These are phyloP conservation scores for Populus tomentosa DNA, from an alignment of 441 rosid genomes.

Conservation along the genomic window DNA sequence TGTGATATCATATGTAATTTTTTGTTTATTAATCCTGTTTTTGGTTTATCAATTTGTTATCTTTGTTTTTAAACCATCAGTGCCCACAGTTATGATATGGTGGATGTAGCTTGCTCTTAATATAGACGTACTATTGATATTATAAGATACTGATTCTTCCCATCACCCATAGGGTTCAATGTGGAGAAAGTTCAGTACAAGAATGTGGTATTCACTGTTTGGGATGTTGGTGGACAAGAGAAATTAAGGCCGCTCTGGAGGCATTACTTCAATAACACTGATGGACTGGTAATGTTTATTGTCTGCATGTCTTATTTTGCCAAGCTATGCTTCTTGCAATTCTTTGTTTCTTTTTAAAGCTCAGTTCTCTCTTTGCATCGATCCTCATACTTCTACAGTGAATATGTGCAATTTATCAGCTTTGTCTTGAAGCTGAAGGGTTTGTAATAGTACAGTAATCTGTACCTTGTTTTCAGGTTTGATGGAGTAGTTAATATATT, in stretches of 20 bases:
- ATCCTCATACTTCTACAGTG: neutral
- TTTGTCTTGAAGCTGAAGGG: neutral
- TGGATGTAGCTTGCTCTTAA: neutral
- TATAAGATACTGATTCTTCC: constrained; percentile 2
- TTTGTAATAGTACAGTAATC: neutral
- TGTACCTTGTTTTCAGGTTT: neutral
- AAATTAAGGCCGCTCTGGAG: constrained; percentile 98
- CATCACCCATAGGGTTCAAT: constrained; percentile 67
- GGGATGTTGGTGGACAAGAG: constrained; percentile 99
- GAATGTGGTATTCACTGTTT: constrained; percentile 96
- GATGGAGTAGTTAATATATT: neutral
- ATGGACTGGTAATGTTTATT: constrained; percentile 68
- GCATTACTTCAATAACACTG: constrained; percentile 97
- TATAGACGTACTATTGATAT: neutral
- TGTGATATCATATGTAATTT: neutral
- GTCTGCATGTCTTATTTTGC: neutral
- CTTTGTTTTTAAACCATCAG: neutral
- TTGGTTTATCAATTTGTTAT: neutral
- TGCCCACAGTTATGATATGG: neutral
- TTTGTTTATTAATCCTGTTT: neutral
- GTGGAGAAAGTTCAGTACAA: constrained; percentile 99
- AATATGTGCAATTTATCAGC: neutral
- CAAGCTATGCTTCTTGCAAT: constrained; percentile 3
- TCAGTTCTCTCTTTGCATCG: neutral
- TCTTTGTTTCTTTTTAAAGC: neutral